These are phyloP conservation scores for Colletotrichum tropicicola DNA, from an alignment of 2,329 filamentous ascomycete species.

Conservation along the genomic window DNA sequence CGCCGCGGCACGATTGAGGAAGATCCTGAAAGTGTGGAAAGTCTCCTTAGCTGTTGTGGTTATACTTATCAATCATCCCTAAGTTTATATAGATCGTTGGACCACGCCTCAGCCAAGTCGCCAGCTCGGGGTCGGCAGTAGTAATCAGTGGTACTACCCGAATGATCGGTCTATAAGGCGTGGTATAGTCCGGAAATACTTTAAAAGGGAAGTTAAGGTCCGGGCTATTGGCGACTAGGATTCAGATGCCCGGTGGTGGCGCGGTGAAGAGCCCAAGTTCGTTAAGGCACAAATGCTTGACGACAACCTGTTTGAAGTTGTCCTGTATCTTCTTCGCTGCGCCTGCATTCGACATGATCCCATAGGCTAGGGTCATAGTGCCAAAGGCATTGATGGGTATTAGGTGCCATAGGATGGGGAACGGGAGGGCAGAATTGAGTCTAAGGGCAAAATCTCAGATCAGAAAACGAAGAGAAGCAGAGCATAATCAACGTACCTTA, in stretches of 20 bases:
- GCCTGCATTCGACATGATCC: too few relatives aligned
- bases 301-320: not conserved
- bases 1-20: conserved; percentile 1
- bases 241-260: not conserved
- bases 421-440: conserved; percentile 30
- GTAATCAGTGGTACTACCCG: not conserved
- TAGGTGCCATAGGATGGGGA: not conserved
- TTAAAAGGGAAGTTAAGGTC: not conserved
- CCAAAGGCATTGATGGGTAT: not conserved
- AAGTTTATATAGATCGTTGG: conserved; percentile 28
- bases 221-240: conserved; percentile 3
- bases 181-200: not conserved
- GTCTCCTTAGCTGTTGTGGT: not conserved
- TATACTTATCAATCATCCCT: conserved; percentile 31
- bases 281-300: conserved; percentile 29
- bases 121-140: not conserved
- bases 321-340: too few relatives aligned
- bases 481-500: too few relatives aligned
- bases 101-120: not conserved
- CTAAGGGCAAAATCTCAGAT: not conserved
- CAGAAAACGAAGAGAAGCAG: too few relatives aligned
- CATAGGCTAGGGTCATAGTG: too few relatives aligned
- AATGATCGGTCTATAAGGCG: not conserved
- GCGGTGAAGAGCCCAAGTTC: conserved; percentile 37
- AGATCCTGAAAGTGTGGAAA: too few relatives aligned